A percentile compares a stretch with the other conserved stretches of the same genome.
These are phyloP conservation scores for Nigrospora oryzae DNA, from an alignment of 2,329 filamentous ascomycete genomes.

Conservation along the genomic window DNA sequence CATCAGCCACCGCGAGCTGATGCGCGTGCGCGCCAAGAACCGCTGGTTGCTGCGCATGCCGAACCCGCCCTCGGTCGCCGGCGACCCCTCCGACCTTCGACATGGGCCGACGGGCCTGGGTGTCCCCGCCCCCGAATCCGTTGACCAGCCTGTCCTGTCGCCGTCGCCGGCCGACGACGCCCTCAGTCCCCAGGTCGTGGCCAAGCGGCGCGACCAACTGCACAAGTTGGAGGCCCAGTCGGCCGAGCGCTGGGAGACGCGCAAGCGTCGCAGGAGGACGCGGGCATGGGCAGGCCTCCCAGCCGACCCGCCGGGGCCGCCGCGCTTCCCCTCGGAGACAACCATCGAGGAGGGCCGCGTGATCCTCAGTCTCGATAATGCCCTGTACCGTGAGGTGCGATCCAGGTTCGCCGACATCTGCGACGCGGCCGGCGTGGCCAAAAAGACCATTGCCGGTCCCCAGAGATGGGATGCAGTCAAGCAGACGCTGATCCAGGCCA, in stretches of 20 bases:
- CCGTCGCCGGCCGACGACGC: too few relatives aligned
- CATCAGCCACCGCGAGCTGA: slow-evolving; percentile 63
- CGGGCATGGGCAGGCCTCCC: slow-evolving; percentile 60
- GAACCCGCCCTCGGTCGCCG: slow-evolving; percentile 28
- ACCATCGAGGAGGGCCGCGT: slow-evolving; percentile 72
- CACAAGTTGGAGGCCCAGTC: slow-evolving; percentile 49
- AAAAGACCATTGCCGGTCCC: slow-evolving; percentile 67
- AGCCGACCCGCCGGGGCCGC: slow-evolving; percentile 58
- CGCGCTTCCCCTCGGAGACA: slow-evolving; percentile 74
- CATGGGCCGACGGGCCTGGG: too few relatives aligned
- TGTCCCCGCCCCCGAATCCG: too few relatives aligned
- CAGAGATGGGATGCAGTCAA: slow-evolving; percentile 69
- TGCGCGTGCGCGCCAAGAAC: slow-evolving; percentile 61
- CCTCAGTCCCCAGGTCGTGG: slow-evolving; percentile 21
- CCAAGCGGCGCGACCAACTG: slow-evolving; percentile 44
- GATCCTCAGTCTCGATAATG: slow-evolving; percentile 55
- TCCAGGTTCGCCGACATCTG: slow-evolving; percentile 65
- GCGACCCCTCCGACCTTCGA: too few relatives aligned
- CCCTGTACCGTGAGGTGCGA: slow-evolving; percentile 56
- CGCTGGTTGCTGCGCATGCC: slow-evolving; percentile 57
- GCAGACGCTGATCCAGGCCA: slow-evolving; percentile 55
- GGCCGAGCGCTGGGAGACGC: slow-evolving; percentile 50
- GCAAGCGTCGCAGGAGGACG: slow-evolving; percentile 61
- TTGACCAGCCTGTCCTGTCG: too few relatives aligned
- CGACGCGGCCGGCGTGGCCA: slow-evolving; percentile 55